Conservation (phyloP, 495 filamentous ascomycete genomes). For the Lophiotrema nucula region DNA sequence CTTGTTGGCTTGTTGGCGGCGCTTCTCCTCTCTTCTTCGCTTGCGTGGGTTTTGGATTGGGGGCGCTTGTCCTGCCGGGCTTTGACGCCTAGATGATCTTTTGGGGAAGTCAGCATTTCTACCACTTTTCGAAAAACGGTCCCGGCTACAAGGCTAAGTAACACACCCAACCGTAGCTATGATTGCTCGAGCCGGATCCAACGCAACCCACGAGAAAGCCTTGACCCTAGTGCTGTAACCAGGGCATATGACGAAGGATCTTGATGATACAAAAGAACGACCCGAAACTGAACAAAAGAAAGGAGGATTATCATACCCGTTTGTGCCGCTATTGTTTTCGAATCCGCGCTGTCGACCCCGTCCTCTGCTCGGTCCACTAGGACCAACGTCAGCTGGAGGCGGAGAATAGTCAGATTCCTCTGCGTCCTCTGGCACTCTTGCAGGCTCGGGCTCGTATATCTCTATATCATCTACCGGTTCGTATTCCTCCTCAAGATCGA, state of each 20-base stretch:
- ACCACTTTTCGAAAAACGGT: too few species aligned
- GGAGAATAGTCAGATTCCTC: conserved; percentile 37
- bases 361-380: conserved; percentile 1
- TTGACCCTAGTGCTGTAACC: too few species aligned
- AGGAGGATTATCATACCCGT: conserved; percentile 22
- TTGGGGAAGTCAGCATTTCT: not conserved
- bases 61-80: conserved; percentile 17
- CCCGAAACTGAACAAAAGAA: not conserved
- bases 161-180: too few species aligned
- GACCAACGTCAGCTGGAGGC: conserved; percentile 23
- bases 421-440: conserved; percentile 17
- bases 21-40: conserved; percentile 28
- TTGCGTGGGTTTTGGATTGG: conserved; percentile 19
- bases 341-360: conserved; percentile 6
- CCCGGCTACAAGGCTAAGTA: too few species aligned
- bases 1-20: conserved; percentile 45
- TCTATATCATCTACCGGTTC: conserved; percentile 34
- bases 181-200: too few species aligned
- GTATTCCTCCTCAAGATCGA: conserved; percentile 30
- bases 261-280: not conserved
- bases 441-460: conserved; percentile 25
- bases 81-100: conserved; percentile 26
- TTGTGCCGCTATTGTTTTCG: conserved; percentile 8
- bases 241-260: not conserved
- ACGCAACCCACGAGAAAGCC: too few species aligned